Conservation (phyloP, 495 filamentous ascomycete species). For the Xylaria telfairii region DNA sequence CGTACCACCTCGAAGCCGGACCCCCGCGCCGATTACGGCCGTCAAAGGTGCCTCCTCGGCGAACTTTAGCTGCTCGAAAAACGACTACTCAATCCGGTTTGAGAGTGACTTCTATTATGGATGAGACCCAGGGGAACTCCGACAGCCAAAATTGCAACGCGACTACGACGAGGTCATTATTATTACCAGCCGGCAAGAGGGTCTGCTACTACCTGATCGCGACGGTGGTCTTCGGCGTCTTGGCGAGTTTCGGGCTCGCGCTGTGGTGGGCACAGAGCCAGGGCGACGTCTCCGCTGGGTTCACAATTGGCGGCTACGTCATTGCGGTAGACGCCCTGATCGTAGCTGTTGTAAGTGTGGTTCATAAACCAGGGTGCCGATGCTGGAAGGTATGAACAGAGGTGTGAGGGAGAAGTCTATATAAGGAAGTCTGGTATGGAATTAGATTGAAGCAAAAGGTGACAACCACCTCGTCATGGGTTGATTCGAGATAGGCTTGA, state of each 20-base stretch:
- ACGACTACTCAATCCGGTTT: neutral
- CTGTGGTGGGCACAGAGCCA: constrained; percentile 15
- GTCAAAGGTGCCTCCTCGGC: neutral
- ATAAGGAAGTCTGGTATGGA: neutral
- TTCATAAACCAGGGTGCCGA: constrained; percentile 15
- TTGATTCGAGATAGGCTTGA: neutral
- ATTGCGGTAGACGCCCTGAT: constrained; percentile 8
- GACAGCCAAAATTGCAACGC: neutral
- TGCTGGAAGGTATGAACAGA: constrained; percentile 12
- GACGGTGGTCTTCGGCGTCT: neutral
- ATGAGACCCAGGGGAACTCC: neutral
- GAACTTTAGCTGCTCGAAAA: neutral
- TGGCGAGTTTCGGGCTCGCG: constrained; percentile 1
- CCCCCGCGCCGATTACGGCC: neutral
- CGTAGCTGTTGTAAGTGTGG: neutral
- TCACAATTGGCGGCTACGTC: constrained; percentile 14
- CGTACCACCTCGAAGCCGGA: constrained; percentile 15
- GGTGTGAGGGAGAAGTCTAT: neutral
- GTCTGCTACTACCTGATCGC: constrained; percentile 18
- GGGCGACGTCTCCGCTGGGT: constrained; percentile 8
- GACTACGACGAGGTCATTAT: neutral
- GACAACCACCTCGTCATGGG: neutral
- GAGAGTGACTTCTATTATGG: neutral
- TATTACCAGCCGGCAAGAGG: neutral
- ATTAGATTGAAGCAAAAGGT: neutral